Evolutionary conservation across 2,329 filamentous ascomycete species (phyloP).

Genomic region (Dactylellina haptotyla): DNA sequence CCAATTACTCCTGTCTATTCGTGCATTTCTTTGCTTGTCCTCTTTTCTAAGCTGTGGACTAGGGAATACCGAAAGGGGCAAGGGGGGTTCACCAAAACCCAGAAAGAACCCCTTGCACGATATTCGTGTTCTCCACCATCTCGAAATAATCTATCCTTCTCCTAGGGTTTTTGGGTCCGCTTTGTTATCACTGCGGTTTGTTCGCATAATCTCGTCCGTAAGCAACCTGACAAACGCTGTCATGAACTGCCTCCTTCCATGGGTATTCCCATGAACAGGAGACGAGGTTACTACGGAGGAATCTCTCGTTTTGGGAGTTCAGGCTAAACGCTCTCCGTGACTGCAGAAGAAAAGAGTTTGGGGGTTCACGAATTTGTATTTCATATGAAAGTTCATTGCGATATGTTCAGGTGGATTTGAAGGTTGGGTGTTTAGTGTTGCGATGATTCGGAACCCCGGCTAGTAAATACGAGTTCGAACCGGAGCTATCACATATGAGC

Average conservation of each 20-base stretch:
- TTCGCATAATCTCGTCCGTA: too few relatives aligned
- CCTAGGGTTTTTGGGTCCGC: neutral
- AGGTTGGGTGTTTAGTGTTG: too few relatives aligned
- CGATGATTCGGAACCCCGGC: too few relatives aligned
- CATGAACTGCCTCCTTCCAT: neutral
- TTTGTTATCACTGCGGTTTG: too few relatives aligned
- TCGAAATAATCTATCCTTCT: too few relatives aligned
- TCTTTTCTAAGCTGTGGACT: slow-evolving; percentile 18
- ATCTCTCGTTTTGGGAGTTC: slow-evolving; percentile 5
- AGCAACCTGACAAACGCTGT: too few relatives aligned
- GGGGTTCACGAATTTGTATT: neutral
- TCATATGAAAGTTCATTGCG: too few relatives aligned
- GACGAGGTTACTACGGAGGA: neutral
- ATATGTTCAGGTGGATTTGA: too few relatives aligned
- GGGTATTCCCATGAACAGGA: slow-evolving; percentile 2
- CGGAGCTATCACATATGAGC: neutral
- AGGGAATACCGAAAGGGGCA: slow-evolving; percentile 5
- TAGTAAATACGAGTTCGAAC: neutral
- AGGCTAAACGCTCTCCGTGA: slow-evolving; percentile 8
- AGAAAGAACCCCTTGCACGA: slow-evolving; percentile 36
- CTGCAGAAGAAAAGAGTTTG: neutral
- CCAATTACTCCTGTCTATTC: too few relatives aligned
- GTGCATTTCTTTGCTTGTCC: neutral
- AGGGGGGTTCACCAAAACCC: too few relatives aligned
- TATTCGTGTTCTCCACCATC: slow-evolving; percentile 34